phyloP scores from a whole-genome alignment of 352 stramenopile species.

The Pythium brachiatum region DNA sequence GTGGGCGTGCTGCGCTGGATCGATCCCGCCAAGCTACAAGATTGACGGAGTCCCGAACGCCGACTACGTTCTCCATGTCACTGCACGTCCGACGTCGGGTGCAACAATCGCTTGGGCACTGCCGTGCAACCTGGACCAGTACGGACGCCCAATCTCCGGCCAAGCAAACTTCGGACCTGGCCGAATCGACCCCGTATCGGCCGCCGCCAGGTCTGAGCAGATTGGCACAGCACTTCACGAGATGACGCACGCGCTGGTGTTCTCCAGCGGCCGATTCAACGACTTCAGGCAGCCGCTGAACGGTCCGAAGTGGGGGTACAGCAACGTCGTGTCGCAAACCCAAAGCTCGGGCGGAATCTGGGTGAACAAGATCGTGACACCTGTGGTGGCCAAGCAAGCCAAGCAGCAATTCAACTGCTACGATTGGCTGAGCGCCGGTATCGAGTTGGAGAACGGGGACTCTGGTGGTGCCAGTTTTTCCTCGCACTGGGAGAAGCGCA shows the following conservation, averaged over 20 bases:
- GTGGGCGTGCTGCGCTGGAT: constrained; percentile 64
- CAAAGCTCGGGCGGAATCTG: constrained; percentile 42
- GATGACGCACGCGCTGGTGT: constrained; percentile 81
- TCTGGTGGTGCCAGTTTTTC: constrained; percentile 57
- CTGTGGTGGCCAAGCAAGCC: constrained; percentile 53
- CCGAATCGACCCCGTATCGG: constrained; percentile 43
- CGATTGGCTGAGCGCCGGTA: constrained; percentile 53
- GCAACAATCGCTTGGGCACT: constrained; percentile 75
- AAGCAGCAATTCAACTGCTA: constrained; percentile 81
- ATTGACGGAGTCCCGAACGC: constrained; percentile 55
- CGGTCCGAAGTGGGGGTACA: constrained; percentile 51
- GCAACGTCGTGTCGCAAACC: constrained; percentile 58
- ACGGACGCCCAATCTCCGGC: constrained; percentile 68
- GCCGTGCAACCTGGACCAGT: constrained; percentile 80
- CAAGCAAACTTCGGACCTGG: constrained; percentile 80
- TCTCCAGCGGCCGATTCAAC: constrained; percentile 56
- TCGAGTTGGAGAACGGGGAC: constrained; percentile 75
- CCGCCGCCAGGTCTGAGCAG: constrained; percentile 51
- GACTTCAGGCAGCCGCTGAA: constrained; percentile 68
- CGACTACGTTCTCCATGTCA: constrained; percentile 81
- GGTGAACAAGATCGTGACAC: constrained; percentile 76
- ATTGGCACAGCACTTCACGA: constrained; percentile 77
- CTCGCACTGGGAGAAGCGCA: constrained; percentile 82
- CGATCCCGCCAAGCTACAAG: constrained; percentile 48
- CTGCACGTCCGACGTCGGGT: constrained; percentile 61